A percentile compares a stretch with the other conserved stretches of the same genome.
Evolutionary conservation across 2,329 filamentous ascomycete species (phyloP).

Genomic region (Phialophora verrucosa): DNA sequence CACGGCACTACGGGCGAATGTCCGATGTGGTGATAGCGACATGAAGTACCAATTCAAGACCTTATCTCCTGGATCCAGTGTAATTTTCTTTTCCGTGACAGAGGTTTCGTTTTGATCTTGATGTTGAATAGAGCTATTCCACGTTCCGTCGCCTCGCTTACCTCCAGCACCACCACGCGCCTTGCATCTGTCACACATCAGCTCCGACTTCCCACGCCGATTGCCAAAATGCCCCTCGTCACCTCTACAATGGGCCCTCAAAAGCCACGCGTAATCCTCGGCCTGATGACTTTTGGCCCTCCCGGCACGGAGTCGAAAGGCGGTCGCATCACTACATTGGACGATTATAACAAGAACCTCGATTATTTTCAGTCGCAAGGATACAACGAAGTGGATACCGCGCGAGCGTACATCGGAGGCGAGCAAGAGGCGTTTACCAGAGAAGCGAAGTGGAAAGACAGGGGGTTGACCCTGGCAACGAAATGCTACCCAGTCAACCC

Average conservation of each 20-base stretch:
- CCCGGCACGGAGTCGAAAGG: constrained; percentile 59
- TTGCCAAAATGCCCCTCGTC: constrained; percentile 33
- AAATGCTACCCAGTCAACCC: constrained; percentile 71
- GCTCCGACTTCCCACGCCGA: constrained; percentile 8
- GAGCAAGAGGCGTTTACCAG: constrained; percentile 80
- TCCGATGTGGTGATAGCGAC: background rate
- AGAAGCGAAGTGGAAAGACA: constrained; percentile 76
- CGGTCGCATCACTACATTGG: constrained; percentile 72
- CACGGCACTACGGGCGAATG: background rate
- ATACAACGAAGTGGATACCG: constrained; percentile 86
- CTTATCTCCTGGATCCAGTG: background rate
- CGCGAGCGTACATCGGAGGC: constrained; percentile 72
- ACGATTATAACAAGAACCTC: constrained; percentile 27
- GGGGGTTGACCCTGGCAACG: constrained; percentile 77
- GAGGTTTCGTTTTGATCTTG: background rate
- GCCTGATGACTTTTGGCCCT: constrained; percentile 83
- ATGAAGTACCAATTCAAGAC: background rate
- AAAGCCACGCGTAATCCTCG: constrained; percentile 76
- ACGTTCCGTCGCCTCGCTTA: background rate
- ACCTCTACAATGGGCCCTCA: constrained; percentile 21
- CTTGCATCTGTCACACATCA: constrained; percentile 12
- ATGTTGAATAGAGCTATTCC: background rate
- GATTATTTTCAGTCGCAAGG: constrained; percentile 63
- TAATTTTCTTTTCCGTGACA: background rate
- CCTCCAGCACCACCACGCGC: constrained; percentile 13